Evolutionary conservation across 495 filamentous ascomycete genomes (phyloP), one percentile per base, ranked within the genome.

Genomic region (Aspergillus olivimuriae): DNA sequence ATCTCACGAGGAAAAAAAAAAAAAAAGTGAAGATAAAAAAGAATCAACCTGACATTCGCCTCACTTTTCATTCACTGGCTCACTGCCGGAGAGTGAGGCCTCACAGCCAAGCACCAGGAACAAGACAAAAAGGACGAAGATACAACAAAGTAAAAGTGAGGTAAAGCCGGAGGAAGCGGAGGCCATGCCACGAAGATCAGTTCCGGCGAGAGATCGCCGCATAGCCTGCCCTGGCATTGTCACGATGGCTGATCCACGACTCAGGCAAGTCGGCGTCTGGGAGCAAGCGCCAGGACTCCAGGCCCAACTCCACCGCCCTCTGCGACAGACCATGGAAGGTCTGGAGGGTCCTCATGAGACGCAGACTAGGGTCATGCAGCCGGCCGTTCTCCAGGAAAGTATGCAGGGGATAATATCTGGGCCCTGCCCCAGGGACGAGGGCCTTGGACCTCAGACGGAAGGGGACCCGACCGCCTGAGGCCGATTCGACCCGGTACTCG

Each of bases 311-410:
- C 12, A n/a, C 18, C 5, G 39, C 30, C 15, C 38, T 12, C 24
- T 46, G 31, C 10, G 43, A 39, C 2, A 51, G 33, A 10, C 20
- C 3, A 10, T 20, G 21, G 43, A 43, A 51, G 0, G 40, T 11
- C 5, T 24, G 24, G 14, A 42, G 23, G 1, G 48, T 24, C 1
- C 4, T 28, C 4, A 17, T 14, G 0, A 43, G 15, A 12, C 43
- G 21, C 17, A 22, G 19, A 33, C 43, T 39, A 2, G 39, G 43
- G 2, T 20, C 24, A 34, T 50, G 36, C 4, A 4, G 2, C 7
- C 28, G 8, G 4, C 14, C 38, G 11, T 16, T 3, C 2, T 43
- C 15, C 16, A 51, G n/a, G 20, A 51, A 51, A 2, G 20, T 34
- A 24, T 46, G 20, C 1, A 51, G 18, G 9, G 21, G 32, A 17